These are phyloP conservation scores for Clohesyomyces aquaticus DNA, from an alignment of 495 filamentous ascomycete genomes.

Conservation along the genomic window DNA sequence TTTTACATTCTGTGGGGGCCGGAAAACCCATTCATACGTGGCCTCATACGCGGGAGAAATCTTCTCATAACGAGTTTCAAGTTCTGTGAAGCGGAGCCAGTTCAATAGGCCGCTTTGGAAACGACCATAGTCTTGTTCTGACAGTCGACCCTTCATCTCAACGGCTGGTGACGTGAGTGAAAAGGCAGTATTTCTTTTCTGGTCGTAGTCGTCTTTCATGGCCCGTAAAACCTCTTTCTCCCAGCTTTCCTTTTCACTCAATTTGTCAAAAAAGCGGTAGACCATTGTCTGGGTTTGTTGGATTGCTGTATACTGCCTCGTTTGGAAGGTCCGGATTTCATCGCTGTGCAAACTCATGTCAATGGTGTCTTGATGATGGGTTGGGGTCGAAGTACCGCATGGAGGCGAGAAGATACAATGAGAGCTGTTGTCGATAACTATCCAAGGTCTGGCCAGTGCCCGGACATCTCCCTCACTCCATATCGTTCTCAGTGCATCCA, in stretches of 20 bases:
- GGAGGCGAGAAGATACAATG: constrained; percentile 8
- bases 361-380: no score
- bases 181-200: not conserved
- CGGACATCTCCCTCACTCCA: constrained; percentile 16
- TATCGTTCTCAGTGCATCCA: constrained; percentile 10
- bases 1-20: not conserved
- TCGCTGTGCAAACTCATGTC: no score
- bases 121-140: not conserved
- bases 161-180: not conserved
- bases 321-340: not conserved
- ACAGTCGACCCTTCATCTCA: not conserved
- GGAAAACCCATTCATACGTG: constrained; percentile 23
- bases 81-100: constrained; percentile 18
- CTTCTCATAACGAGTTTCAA: constrained; percentile 15
- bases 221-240: constrained; percentile 6
- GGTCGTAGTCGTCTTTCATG: constrained; percentile 17
- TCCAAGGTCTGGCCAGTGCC: constrained; percentile 8
- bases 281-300: no score
- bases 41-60: constrained; percentile 3
- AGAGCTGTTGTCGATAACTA: constrained; percentile 18
- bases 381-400: constrained; percentile 9
- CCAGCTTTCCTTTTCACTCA: no score
- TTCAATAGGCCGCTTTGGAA: constrained; percentile 10
- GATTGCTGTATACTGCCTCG: not conserved
- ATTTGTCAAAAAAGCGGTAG: no score